Conservation (phyloP, 176 grass and related monocot species). For the Triticum dicoccoides region DNA sequence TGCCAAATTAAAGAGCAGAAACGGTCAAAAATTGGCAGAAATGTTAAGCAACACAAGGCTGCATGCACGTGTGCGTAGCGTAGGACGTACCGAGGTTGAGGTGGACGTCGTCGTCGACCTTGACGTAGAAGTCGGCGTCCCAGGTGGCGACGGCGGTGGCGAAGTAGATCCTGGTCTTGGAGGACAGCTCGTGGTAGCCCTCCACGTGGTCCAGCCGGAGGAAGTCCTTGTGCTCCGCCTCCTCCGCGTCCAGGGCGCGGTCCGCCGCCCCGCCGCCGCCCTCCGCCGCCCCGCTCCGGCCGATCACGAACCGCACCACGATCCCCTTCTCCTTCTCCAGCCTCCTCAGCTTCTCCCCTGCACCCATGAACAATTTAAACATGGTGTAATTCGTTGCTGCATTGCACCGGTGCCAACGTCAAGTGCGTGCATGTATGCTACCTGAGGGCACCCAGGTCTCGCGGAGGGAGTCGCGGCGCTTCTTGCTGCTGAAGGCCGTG, state of each 20-base stretch:
- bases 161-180: constrained; percentile 91
- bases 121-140: constrained; percentile 98
- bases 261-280: constrained; percentile 46
- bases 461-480: constrained; percentile 77
- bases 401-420: not conserved
- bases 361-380: not conserved
- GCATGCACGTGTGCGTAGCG: not conserved
- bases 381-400: too few relatives aligned
- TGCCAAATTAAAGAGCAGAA: not conserved
- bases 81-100: constrained; percentile 73
- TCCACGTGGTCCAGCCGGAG: constrained; percentile 79
- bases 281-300: constrained; percentile 52
- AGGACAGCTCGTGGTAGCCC: constrained; percentile 84
- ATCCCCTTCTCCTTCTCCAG: constrained; percentile 86
- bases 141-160: constrained; percentile 70
- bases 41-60: not conserved
- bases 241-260: constrained; percentile 67
- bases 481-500: constrained; percentile 79
- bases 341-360: constrained; percentile 65
- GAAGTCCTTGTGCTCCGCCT: constrained; percentile 70
- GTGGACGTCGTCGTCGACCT: constrained; percentile 97
- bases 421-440: not conserved
- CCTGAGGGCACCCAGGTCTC: constrained; percentile 86
- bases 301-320: constrained; percentile 93
- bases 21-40: not conserved